Evolutionary conservation across 2,329 filamentous ascomycete genomes (phyloP).

Genomic region (Ceratocystis albifundus): DNA sequence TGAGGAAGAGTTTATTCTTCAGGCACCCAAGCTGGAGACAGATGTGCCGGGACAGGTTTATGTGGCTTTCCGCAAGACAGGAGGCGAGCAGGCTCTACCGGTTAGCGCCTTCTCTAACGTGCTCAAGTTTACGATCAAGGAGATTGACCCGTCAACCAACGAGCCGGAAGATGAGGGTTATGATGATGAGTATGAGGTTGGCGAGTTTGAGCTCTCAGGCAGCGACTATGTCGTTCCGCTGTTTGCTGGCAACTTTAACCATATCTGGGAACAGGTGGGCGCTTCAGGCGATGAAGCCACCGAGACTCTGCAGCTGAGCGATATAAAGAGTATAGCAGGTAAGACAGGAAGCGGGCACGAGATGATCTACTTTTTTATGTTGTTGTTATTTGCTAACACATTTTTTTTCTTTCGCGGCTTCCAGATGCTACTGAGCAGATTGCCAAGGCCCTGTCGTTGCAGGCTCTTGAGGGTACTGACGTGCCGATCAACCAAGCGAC

Average conservation of each 20-base stretch:
- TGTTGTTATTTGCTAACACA: slow-evolving; percentile 26
- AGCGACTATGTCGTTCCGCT: slow-evolving; percentile 90
- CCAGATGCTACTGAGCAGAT: slow-evolving; percentile 90
- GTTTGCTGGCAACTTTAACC: slow-evolving; percentile 89
- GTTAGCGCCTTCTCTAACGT: slow-evolving; percentile 77
- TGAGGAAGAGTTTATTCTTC: slow-evolving; percentile 90
- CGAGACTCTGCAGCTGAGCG: slow-evolving; percentile 79
- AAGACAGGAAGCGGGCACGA: slow-evolving; percentile 30
- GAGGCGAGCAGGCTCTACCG: slow-evolving; percentile 65
- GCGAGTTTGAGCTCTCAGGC: slow-evolving; percentile 79
- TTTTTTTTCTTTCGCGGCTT: slow-evolving; percentile 9
- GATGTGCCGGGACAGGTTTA: slow-evolving; percentile 90
- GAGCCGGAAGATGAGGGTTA: slow-evolving; percentile 88
- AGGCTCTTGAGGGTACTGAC: slow-evolving; percentile 88
- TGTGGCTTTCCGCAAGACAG: slow-evolving; percentile 79
- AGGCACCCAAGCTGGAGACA: slow-evolving; percentile 66
- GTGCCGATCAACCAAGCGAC: slow-evolving; percentile 78
- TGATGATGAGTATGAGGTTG: slow-evolving; percentile 95
- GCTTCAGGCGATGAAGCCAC: slow-evolving; percentile 80
- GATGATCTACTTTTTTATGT: not conserved
- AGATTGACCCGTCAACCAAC: slow-evolving; percentile 87
- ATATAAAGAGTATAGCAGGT: slow-evolving; percentile 88
- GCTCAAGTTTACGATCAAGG: slow-evolving; percentile 94
- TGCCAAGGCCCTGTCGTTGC: slow-evolving; percentile 72
- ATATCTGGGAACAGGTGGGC: slow-evolving; percentile 88